Percentiles rank a stretch among this genome's conserved stretches.
Conservation (phyloP, 192 early-diverging fungal species). For the Diversispora eburnea region DNA sequence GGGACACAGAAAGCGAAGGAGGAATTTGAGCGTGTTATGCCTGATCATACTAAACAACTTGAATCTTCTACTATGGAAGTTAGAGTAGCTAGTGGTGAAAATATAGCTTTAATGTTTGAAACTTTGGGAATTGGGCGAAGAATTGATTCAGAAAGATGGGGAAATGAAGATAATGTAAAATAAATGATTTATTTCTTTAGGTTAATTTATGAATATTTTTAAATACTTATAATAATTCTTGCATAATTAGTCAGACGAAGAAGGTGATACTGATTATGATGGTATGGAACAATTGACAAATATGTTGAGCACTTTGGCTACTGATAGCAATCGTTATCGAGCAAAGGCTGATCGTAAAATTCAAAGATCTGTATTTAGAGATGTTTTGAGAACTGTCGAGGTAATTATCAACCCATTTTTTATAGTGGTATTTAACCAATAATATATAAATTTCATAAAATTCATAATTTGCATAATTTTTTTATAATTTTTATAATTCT, state of each 20-base stretch:
- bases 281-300: constrained; percentile 35
- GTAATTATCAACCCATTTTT: background rate
- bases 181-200: background rate
- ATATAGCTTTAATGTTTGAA: constrained; percentile 70
- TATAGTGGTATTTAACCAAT: background rate
- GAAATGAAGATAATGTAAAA: constrained; percentile 30
- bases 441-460: background rate
- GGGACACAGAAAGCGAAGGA: constrained; percentile 34
- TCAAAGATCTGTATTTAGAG: constrained; percentile 63
- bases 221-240: background rate
- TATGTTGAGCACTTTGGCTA: constrained; percentile 50
- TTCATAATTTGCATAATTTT: no score
- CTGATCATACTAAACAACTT: constrained; percentile 50
- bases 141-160: constrained; percentile 29
- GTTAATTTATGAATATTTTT: background rate
- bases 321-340: constrained; percentile 55
- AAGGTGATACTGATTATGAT: constrained; percentile 40
- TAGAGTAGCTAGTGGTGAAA: constrained; percentile 66
- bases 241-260: constrained; percentile 1
- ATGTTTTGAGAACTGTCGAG: constrained; percentile 62
- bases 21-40: constrained; percentile 45
- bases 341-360: constrained; percentile 52
- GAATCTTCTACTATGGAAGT: constrained; percentile 58
- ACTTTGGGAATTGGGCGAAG: constrained; percentile 40
- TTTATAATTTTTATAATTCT: background rate